These are phyloP conservation scores for Umbelopsis sp. DNA, from an alignment of 371 early-diverging fungal species.

Conservation along the genomic window DNA sequence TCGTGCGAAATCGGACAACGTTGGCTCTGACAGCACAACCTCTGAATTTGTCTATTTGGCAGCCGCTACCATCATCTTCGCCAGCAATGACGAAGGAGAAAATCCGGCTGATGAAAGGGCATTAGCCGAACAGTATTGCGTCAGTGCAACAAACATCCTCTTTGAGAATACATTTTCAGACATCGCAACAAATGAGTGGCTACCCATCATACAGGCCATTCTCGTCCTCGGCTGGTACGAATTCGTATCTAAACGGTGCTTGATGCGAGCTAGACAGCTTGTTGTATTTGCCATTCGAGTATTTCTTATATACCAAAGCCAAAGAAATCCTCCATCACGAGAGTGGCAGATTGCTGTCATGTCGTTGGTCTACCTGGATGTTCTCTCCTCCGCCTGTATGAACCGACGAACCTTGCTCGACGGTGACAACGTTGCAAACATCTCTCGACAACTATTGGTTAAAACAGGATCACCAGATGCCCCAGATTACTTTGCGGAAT, in stretches of 20 bases:
- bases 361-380: slow-evolving; percentile 10
- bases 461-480: not conserved
- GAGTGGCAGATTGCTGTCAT: slow-evolving; percentile 15
- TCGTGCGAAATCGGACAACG: not conserved
- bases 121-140: not conserved
- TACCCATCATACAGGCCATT: slow-evolving; percentile 4
- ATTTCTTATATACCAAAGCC: slow-evolving; percentile 10
- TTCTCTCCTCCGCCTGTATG: slow-evolving; percentile 5
- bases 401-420: not conserved
- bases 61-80: not conserved
- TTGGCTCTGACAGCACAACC: not conserved
- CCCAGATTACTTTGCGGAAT: slow-evolving; percentile 1
- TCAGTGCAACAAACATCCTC: not conserved
- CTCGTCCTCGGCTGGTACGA: slow-evolving; percentile 2
- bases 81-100: not conserved
- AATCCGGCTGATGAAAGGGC: not conserved
- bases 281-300: slow-evolving; percentile 13
- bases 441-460: not conserved
- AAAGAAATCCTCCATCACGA: slow-evolving; percentile 9
- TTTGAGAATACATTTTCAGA: slow-evolving; percentile 11
- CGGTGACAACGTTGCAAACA: not conserved
- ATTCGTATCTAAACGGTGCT: not conserved
- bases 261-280: slow-evolving; percentile 3
- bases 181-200: not conserved
- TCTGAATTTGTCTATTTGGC: not conserved